Percentiles rank a stretch among this genome's conserved stretches.
These are phyloP conservation scores for Geranium rotundifolium DNA, from an alignment of 345 rosid species.

Conservation along the genomic window DNA sequence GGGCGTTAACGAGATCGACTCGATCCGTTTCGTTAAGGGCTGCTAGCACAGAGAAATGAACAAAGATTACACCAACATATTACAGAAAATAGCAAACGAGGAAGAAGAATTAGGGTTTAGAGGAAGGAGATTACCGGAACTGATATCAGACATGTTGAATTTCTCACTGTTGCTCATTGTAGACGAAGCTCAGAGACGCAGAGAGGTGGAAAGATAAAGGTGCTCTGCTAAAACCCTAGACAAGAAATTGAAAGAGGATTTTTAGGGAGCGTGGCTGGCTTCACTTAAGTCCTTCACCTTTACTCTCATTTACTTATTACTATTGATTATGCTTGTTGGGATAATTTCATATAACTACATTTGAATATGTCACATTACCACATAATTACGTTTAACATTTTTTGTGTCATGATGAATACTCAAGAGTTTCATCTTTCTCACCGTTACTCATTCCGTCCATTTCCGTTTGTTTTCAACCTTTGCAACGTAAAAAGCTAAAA, in stretches of 20 bases:
- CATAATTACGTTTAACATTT: too few species aligned
- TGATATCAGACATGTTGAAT: conserved; percentile 64
- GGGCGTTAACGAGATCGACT: conserved; percentile 65
- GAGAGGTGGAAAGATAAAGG: conserved; percentile 2
- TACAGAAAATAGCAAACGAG: neutral
- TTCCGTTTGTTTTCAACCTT: too few species aligned
- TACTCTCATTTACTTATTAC: too few species aligned
- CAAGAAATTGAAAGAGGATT: neutral
- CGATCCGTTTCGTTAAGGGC: conserved; percentile 67
- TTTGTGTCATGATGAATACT: too few species aligned
- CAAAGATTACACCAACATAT: neutral
- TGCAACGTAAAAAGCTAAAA: too few species aligned
- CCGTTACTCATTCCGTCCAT: too few species aligned
- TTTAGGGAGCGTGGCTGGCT: too few species aligned
- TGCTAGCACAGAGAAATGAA: conserved; percentile 10
- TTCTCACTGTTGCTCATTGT: conserved; percentile 49
- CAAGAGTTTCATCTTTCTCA: too few species aligned
- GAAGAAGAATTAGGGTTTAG: neutral
- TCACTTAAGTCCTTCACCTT: too few species aligned
- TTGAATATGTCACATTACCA: too few species aligned
- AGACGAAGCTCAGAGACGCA: conserved; percentile 7
- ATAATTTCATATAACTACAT: too few species aligned
- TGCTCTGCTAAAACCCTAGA: conserved; percentile 48
- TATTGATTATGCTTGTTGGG: too few species aligned
- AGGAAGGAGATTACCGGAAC: conserved; percentile 33